Base-by-base conservation (phyloP, 129 eudicot species). In the Lonicera japonica region DNA sequence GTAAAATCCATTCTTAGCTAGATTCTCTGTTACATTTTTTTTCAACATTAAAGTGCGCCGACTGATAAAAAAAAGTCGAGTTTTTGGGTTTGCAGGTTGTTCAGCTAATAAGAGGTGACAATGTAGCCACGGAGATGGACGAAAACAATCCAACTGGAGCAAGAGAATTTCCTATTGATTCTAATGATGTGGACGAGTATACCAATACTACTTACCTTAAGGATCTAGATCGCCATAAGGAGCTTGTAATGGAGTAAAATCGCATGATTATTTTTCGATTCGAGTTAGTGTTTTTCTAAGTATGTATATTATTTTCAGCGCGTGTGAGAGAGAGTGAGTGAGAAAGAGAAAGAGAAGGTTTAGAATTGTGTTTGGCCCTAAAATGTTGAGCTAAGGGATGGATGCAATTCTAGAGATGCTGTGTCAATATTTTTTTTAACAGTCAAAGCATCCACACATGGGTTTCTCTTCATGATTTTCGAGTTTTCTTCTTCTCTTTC, bases 211-310 rank as follows among this genome's bases (percentile, higher is more conserved):
- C 85, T 14, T 88, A 94, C 73, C 89, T 85, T 23, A 80, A 83
- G 61, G 96, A 88, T 69, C 88, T 94, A 20, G 65, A 83, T 75
- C 99, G 99, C 9, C 99, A 94, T 24, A 80, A 61, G 86, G 84
- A 94, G 74, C 89, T 94, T 8, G 82, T 83, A 16, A 82, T 94
- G 95, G 95, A 88, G 77, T 88, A 74, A 82, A 50, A 2, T 3
- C 50, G 8, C 36, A 6, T 6, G 36, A 2, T 29, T 29, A 29
- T 29, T 29, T 29, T 29, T 29, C 36, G 6, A 29, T 29, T 29
- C 6, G 6, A 29, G 6, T 29, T 29, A 29, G 36, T 43, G 50
- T 43, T 14, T 43, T n/a, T 10, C 50, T 10, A 10, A 10, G 50
- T 43, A 43, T 43, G 16, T 43, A 43, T 43, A 43, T 14, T 8